These are phyloP conservation scores for Spinacia oleracea DNA, from an alignment of 179 eudicot genomes.

Conservation along the genomic window DNA sequence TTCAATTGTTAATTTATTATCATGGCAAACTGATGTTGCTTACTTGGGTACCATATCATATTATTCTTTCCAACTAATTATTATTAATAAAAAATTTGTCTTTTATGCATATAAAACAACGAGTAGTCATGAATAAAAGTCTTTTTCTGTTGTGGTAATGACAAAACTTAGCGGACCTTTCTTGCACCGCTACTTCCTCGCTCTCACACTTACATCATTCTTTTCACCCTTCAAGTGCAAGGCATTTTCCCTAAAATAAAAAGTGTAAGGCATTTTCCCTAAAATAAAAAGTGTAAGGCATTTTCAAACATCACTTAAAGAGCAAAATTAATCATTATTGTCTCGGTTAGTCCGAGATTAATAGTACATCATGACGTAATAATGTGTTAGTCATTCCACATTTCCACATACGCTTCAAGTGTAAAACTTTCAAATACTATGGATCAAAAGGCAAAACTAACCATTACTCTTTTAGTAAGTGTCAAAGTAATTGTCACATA, in stretches of 20 bases:
- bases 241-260: too few species aligned
- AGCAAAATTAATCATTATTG: too few species aligned
- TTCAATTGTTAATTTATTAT: too few species aligned
- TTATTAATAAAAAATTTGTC: not conserved
- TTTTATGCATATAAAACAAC: not conserved
- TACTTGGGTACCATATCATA: constrained; percentile 11
- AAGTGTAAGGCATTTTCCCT: not conserved
- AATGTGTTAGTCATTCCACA: too few species aligned
- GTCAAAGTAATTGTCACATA: too few species aligned
- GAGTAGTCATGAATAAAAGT: not conserved
- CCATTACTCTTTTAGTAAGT: too few species aligned
- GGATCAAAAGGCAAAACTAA: too few species aligned
- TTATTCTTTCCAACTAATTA: not conserved
- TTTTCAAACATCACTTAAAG: too few species aligned
- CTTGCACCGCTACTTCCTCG: not conserved
- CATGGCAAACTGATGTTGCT: not conserved
- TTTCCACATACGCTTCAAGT: too few species aligned
- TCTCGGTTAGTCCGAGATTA: too few species aligned
- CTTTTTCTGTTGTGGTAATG: not conserved
- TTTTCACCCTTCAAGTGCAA: not conserved
- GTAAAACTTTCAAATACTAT: too few species aligned
- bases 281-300: not conserved
- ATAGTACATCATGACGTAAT: too few species aligned
- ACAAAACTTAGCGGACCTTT: not conserved
- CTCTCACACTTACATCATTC: not conserved